Percentiles rank a stretch among this genome's conserved stretches.
phyloP scores from a whole-genome alignment of 2,329 filamentous ascomycete genomes.

The Aureobasidium zeae region DNA sequence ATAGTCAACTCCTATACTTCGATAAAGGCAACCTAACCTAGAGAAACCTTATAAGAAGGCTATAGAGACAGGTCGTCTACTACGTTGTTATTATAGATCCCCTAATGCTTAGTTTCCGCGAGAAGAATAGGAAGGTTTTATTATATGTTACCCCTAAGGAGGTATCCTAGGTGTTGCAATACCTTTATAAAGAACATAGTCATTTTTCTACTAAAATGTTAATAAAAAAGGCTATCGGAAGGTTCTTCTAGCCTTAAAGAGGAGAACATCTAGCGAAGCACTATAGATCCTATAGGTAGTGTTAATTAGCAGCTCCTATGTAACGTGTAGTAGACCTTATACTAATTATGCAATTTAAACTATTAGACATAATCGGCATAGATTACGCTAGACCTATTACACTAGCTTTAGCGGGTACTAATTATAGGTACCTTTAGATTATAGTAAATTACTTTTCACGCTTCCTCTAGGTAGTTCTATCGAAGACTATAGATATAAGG shows the following conservation, averaged over 20 bases:
- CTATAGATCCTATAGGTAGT: not conserved
- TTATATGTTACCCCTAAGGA: too few relatives aligned
- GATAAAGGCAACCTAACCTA: too few relatives aligned
- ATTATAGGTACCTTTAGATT: not conserved
- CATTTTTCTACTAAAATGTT: too few relatives aligned
- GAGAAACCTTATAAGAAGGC: too few relatives aligned
- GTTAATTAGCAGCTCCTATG: not conserved
- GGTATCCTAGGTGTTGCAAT: not conserved
- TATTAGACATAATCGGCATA: not conserved
- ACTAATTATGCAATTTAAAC: not conserved
- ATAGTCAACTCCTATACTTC: too few relatives aligned
- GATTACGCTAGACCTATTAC: not conserved
- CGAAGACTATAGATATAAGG: not conserved
- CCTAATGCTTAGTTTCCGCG: too few relatives aligned
- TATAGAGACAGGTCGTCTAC: too few relatives aligned
- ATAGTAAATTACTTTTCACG: too few relatives aligned
- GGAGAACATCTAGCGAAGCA: not conserved
- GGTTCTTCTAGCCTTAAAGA: not conserved
- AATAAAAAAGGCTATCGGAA: not conserved
- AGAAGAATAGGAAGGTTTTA: too few relatives aligned
- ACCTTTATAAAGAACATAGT: not conserved
- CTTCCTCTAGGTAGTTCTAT: not conserved
- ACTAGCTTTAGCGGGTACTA: too few relatives aligned
- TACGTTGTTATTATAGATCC: too few relatives aligned
- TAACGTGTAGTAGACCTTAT: not conserved